Evolutionary conservation across 1,284 basidiomycete species (phyloP).

Genomic region (Leucoagaricus sp.): DNA sequence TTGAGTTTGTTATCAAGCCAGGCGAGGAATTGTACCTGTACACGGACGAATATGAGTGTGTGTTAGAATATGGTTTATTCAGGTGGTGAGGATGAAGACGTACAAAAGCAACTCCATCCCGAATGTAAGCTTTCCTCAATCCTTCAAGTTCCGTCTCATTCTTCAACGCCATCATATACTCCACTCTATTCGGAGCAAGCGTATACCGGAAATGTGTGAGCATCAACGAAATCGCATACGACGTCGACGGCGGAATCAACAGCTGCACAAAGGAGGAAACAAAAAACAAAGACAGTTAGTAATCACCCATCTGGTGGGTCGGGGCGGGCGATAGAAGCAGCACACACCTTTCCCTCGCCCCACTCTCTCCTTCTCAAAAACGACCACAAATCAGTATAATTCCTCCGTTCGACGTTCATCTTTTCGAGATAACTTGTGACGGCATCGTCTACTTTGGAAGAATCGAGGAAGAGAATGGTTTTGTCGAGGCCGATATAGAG

Average conservation of each 20-base stretch:
- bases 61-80: neutral
- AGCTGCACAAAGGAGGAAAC: constrained; percentile 47
- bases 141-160: constrained; percentile 86
- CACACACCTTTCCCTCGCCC: constrained; percentile 70
- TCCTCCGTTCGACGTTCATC: constrained; percentile 58
- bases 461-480: constrained; percentile 72
- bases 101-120: constrained; percentile 93
- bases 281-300: neutral
- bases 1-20: constrained; percentile 87
- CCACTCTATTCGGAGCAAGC: constrained; percentile 66
- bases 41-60: no score
- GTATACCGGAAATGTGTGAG: constrained; percentile 78
- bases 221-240: constrained; percentile 80
- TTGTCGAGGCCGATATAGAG: constrained; percentile 67
- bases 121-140: constrained; percentile 80
- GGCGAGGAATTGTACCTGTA: constrained; percentile 76
- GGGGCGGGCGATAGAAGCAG: no score
- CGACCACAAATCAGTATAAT: constrained; percentile 84
- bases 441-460: constrained; percentile 55
- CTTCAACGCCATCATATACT: constrained; percentile 86
- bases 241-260: constrained; percentile 69
- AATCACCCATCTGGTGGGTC: neutral
- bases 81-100: constrained; percentile 28
- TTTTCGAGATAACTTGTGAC: constrained; percentile 59
- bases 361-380: constrained; percentile 73